Evolutionary conservation across 179 eudicot species (phyloP).

Genomic region (Corrigiola litoralis): DNA sequence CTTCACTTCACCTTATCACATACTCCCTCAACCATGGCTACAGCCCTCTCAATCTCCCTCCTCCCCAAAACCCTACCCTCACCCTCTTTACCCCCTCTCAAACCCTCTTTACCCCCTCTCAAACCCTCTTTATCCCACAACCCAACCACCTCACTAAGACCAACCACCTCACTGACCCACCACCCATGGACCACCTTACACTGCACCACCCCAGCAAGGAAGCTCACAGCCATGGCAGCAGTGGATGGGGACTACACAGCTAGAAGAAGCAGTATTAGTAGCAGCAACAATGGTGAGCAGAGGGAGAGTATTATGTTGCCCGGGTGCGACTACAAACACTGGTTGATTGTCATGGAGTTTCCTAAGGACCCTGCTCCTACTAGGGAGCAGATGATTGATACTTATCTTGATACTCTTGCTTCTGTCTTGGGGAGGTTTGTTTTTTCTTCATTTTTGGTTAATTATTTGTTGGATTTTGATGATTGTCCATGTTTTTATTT

Average conservation of each 20-base stretch:
- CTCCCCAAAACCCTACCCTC: slow-evolving; percentile 30
- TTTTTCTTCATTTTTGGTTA: not conserved
- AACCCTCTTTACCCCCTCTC: slow-evolving; percentile 21
- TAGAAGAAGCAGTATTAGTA: slow-evolving; percentile 27
- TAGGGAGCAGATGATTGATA: slow-evolving; percentile 87
- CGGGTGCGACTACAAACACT: slow-evolving; percentile 90
- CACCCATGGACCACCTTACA: slow-evolving; percentile 1
- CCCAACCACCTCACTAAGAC: slow-evolving; percentile 17
- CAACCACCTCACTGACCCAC: not conserved
- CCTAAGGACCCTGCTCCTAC: slow-evolving; percentile 88
- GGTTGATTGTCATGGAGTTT: slow-evolving; percentile 93
- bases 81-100: slow-evolving; percentile 4
- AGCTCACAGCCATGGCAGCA: slow-evolving; percentile 24
- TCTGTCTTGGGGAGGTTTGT: slow-evolving; percentile 73
- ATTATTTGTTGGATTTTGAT: not conserved
- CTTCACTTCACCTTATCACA: not conserved
- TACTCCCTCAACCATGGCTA: slow-evolving; percentile 33
- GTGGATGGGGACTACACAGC: slow-evolving; percentile 46
- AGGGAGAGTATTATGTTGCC: slow-evolving; percentile 78
- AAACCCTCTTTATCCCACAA: slow-evolving; percentile 22
- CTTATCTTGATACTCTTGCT: slow-evolving; percentile 73
- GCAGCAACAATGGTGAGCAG: slow-evolving; percentile 34
- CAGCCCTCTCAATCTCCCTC: slow-evolving; percentile 31
- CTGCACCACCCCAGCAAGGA: slow-evolving; percentile 1
- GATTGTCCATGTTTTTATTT: not conserved